These are phyloP conservation scores for Colletotrichum scovillei DNA, from an alignment of 2,329 filamentous ascomycete genomes.

Conservation along the genomic window DNA sequence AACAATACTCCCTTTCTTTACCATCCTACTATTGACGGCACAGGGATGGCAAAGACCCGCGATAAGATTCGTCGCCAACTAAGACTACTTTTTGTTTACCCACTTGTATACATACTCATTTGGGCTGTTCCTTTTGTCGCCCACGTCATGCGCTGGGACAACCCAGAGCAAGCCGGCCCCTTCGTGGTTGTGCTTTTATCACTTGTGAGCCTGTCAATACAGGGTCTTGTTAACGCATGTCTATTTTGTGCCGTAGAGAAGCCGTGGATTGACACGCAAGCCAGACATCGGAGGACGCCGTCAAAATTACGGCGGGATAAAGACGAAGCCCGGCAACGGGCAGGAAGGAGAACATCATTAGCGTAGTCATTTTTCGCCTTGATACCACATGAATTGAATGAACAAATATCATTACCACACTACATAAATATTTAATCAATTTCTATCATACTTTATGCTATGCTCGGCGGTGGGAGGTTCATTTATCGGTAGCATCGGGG, in stretches of 20 bases:
- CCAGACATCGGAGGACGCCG: slow-evolving; percentile 17
- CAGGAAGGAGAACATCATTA: slow-evolving; percentile 27
- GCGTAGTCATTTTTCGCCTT: slow-evolving; percentile 26
- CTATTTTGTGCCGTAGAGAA: slow-evolving; percentile 78
- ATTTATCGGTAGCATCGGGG: not conserved
- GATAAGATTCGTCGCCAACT: slow-evolving; percentile 74
- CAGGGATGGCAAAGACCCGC: slow-evolving; percentile 53
- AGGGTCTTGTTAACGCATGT: slow-evolving; percentile 75
- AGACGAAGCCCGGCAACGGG: slow-evolving; percentile 25
- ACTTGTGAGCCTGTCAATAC: slow-evolving; percentile 69
- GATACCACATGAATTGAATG: slow-evolving; percentile 35
- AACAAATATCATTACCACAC: not conserved
- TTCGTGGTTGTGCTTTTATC: slow-evolving; percentile 66
- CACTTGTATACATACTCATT: slow-evolving; percentile 75
- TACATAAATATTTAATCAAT: not conserved
- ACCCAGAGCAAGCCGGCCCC: slow-evolving; percentile 47
- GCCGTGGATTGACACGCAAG: slow-evolving; percentile 64
- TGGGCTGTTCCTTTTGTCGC: slow-evolving; percentile 79
- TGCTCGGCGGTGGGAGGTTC: not conserved
- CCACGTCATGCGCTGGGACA: slow-evolving; percentile 70
- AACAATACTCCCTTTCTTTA: slow-evolving; percentile 30
- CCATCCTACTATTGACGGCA: slow-evolving; percentile 38
- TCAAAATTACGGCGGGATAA: slow-evolving; percentile 25
- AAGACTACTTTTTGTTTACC: slow-evolving; percentile 80
- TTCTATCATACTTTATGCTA: not conserved